Percentiles rank a stretch among this genome's conserved stretches.
These are phyloP conservation scores for Pistacia atlantica DNA, from an alignment of 345 rosid genomes.

Conservation along the genomic window DNA sequence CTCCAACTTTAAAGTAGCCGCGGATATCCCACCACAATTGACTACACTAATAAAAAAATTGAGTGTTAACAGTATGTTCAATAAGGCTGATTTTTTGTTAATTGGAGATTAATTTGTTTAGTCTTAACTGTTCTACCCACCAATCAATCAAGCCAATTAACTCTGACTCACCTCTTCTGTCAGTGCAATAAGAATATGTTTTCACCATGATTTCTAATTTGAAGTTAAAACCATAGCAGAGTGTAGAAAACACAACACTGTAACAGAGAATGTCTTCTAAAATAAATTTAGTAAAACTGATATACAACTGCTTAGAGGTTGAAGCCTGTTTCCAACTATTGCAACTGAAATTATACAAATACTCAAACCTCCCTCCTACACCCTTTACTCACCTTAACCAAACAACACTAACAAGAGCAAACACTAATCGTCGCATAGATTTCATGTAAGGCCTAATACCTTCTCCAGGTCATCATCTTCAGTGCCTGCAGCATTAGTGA, in stretches of 20 bases:
- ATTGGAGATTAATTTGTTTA: no score
- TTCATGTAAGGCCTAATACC: conserved; percentile 11
- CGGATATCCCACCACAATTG: no score
- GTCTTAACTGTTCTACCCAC: no score
- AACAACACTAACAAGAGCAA: conserved; percentile 1
- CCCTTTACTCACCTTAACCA: neutral
- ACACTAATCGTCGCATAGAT: conserved; percentile 7
- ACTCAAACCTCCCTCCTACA: neutral
- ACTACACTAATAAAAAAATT: no score
- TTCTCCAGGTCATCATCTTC: conserved; percentile 18
- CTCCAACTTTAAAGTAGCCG: no score
- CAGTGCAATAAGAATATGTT: neutral
- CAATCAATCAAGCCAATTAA: no score
- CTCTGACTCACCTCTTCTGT: neutral
- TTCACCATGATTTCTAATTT: neutral
- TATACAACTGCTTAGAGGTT: neutral
- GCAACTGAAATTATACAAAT: neutral
- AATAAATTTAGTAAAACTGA: neutral
- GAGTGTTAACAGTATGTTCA: no score
- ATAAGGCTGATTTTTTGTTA: no score
- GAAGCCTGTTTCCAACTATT: neutral
- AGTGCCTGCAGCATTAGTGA: conserved; percentile 10
- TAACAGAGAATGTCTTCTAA: neutral
- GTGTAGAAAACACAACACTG: neutral
- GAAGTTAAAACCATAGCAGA: neutral